Evolutionary conservation across 495 filamentous ascomycete species (phyloP), one percentile per base, ranked within the genome.

Genomic region (Aspergillus heteromorphus): DNA sequence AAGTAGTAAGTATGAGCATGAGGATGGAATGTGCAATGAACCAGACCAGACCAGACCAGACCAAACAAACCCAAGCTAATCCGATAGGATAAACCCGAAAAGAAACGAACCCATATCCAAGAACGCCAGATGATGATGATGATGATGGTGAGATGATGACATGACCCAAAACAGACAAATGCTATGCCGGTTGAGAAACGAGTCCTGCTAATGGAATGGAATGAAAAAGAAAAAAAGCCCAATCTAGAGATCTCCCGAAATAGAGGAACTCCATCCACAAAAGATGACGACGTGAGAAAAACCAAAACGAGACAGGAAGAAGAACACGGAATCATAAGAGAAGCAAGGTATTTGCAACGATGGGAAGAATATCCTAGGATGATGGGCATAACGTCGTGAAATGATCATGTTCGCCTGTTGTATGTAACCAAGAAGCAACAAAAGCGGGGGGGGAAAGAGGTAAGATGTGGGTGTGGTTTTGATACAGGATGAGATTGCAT

Each of bases 371-470:
- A n/a, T n/a, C n/a, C n/a, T n/a, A n/a, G 11, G 13, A 45, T 10
- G 19, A 25, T 45, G 19, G 23, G n/a, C 45, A 49, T 55, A 45
- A 55, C 31, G 11, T 55, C 53, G 31, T 55, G 34, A 48, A 21
- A 47, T 50, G 30, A 40, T 38, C 43, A 47, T 38, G 30, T 40
- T 29, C 48, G 20, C 23, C 51, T 13, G 41, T 38, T 38, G 5
- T 30, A 23, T 18, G 51, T 27, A 27, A 29, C 21, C 14, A 27
- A 11, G 1, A 45, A 11, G 40, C 6, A 40, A 29, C 8, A 48
- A 17, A 29, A 41, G 31, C 27, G 31, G 43, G 7, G 20, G 30
- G 7, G 20, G 30, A 53, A 38, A 20, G 53, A 50, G 7, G 7
- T 27, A 10, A 29, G 20, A 41, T 48, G 43, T 40, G 47, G n/a